These are phyloP conservation scores for Monosporascus cannonballus DNA, from an alignment of 2,329 filamentous ascomycete genomes.

Conservation along the genomic window DNA sequence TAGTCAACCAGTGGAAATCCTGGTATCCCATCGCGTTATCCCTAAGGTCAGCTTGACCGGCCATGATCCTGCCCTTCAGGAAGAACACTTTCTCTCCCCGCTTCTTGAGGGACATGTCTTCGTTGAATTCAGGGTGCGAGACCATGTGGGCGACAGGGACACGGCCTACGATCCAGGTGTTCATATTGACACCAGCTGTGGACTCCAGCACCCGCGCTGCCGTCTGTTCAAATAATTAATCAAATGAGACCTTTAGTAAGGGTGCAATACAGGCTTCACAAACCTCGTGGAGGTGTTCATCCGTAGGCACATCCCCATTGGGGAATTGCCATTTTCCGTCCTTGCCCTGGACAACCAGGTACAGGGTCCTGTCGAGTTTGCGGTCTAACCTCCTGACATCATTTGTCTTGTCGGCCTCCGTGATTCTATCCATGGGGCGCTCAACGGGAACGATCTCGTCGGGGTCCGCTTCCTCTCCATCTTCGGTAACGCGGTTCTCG, in stretches of 20 bases:
- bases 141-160: conserved; percentile 79
- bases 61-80: conserved; percentile 94
- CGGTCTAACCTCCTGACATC: conserved; percentile 76
- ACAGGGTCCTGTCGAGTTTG: conserved; percentile 73
- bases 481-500: conserved; percentile 54
- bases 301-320: conserved; percentile 57
- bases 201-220: conserved; percentile 73
- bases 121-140: conserved; percentile 41
- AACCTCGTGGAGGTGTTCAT: conserved; percentile 80
- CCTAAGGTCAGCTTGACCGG: conserved; percentile 80
- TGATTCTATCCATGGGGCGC: conserved; percentile 62
- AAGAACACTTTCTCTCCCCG: conserved; percentile 85
- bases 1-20: conserved; percentile 90
- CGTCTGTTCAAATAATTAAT: conserved; percentile 48
- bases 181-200: conserved; percentile 89
- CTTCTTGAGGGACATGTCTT: conserved; percentile 34
- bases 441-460: conserved; percentile 63
- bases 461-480: conserved; percentile 52
- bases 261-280: conserved; percentile 26
- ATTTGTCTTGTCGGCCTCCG: conserved; percentile 71
- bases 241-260: neutral
- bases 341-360: conserved; percentile 73
- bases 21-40: conserved; percentile 65
- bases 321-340: conserved; percentile 79
- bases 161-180: conserved; percentile 94